Conservation (phyloP, 768 basidiomycete species). For the Boletus tomentosulus region DNA sequence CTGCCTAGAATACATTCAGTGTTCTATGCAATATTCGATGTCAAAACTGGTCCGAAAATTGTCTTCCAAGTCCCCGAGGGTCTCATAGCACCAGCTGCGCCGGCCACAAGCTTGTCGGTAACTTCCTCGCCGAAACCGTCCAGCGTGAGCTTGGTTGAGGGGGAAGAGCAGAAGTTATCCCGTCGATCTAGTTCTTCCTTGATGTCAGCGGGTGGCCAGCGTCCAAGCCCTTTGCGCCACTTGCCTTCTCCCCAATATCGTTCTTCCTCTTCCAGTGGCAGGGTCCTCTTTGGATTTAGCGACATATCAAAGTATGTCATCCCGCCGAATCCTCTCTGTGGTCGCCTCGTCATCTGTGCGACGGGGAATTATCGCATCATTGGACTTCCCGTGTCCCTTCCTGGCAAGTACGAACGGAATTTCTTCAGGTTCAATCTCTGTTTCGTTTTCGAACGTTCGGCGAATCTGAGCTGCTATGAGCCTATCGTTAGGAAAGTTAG, state of each 20-base stretch:
- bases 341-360: constrained; percentile 82
- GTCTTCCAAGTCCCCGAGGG: constrained; percentile 94
- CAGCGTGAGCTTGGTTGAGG: constrained; percentile 26
- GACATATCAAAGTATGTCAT: constrained; percentile 94
- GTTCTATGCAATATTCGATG: constrained; percentile 93
- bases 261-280: constrained; percentile 42
- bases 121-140: constrained; percentile 35
- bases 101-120: constrained; percentile 25
- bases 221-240: constrained; percentile 40
- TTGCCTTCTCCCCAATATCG: constrained; percentile 44
- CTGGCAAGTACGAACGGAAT: constrained; percentile 75
- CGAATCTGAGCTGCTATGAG: constrained; percentile 93
- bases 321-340: constrained; percentile 80
- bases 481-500: constrained; percentile 93
- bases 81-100: constrained; percentile 54
- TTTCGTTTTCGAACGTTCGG: constrained; percentile 90
- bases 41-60: constrained; percentile 80
- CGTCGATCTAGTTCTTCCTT: constrained; percentile 52
- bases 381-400: constrained; percentile 83
- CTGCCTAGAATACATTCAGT: constrained; percentile 78
- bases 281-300: constrained; percentile 78
- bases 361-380: constrained; percentile 81
- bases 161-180: constrained; percentile 38
- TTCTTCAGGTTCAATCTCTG: constrained; percentile 94
- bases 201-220: constrained; percentile 43